Evolutionary conservation across 108 stramenopile genomes (phyloP).

Genomic region (Skeletonema grethae): DNA sequence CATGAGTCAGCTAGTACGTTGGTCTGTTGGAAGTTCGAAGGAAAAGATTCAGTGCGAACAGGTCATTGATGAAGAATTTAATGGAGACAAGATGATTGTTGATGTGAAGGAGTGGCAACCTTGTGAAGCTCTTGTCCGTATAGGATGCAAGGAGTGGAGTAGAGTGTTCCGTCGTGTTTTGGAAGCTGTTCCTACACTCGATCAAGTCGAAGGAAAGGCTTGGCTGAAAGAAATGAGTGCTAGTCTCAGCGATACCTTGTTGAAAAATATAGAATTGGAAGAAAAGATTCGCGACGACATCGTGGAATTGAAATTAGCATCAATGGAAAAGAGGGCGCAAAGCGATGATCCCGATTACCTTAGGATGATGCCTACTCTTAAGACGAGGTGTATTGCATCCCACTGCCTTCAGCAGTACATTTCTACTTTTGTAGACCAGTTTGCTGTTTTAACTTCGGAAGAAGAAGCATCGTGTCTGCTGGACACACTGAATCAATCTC

Average conservation of each 20-base stretch:
- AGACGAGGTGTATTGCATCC: constrained; percentile 70
- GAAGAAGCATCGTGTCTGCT: constrained; percentile 50
- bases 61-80: constrained; percentile 8
- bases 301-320: constrained; percentile 44
- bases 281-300: constrained; percentile 38
- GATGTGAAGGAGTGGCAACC: constrained; percentile 65
- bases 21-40: constrained; percentile 59
- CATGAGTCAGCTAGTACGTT: constrained; percentile 47
- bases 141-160: constrained; percentile 65
- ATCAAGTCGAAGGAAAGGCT: constrained; percentile 26
- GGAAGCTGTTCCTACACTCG: constrained; percentile 28
- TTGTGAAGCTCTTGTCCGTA: constrained; percentile 82
- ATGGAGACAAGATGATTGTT: constrained; percentile 16
- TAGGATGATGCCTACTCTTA: constrained; percentile 57
- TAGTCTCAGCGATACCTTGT: constrained; percentile 49
- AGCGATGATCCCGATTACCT: constrained; percentile 20
- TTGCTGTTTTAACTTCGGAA: constrained; percentile 40
- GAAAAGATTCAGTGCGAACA: constrained; percentile 15
- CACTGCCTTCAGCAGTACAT: constrained; percentile 76
- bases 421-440: constrained; percentile 35
- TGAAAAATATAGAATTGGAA: constrained; percentile 46
- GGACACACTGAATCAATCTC: constrained; percentile 54
- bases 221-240: constrained; percentile 56
- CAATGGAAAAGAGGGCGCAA: constrained; percentile 14
- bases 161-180: constrained; percentile 54